These are phyloP conservation scores for Aspergillus tubingensis DNA, from an alignment of 2,329 filamentous ascomycete genomes.

Conservation along the genomic window DNA sequence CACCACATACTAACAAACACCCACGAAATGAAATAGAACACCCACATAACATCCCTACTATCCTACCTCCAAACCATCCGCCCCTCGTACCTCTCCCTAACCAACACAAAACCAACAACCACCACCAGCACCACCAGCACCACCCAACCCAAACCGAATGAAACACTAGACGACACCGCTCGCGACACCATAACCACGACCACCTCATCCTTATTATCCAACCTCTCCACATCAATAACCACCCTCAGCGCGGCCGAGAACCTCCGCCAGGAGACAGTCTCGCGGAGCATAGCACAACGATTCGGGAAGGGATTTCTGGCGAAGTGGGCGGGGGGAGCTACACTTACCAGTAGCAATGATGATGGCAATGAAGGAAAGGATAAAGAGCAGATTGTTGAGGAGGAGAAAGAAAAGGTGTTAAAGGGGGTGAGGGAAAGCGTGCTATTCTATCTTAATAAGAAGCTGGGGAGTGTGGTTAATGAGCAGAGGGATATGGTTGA, in stretches of 20 bases:
- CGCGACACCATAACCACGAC: slow-evolving; percentile 85
- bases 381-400: slow-evolving; percentile 70
- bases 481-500: slow-evolving; percentile 93
- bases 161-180: slow-evolving; percentile 74
- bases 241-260: slow-evolving; percentile 80
- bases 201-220: slow-evolving; percentile 80
- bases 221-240: slow-evolving; percentile 79
- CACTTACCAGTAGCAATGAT: no score
- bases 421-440: slow-evolving; percentile 77
- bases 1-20: background rate
- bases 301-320: slow-evolving; percentile 49
- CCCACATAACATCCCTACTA: slow-evolving; percentile 78
- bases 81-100: slow-evolving; percentile 81
- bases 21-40: slow-evolving; percentile 61
- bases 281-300: slow-evolving; percentile 70
- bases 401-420: slow-evolving; percentile 67
- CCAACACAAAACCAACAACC: slow-evolving; percentile 47
- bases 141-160: slow-evolving; percentile 45
- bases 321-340: no score
- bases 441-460: slow-evolving; percentile 75
- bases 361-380: slow-evolving; percentile 52
- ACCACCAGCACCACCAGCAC: slow-evolving; percentile 62
- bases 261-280: slow-evolving; percentile 74
- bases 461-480: slow-evolving; percentile 73
- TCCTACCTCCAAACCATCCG: slow-evolving; percentile 79